These are phyloP conservation scores for Amanita jacksonii DNA, from an alignment of 768 basidiomycete species.

Conservation along the genomic window DNA sequence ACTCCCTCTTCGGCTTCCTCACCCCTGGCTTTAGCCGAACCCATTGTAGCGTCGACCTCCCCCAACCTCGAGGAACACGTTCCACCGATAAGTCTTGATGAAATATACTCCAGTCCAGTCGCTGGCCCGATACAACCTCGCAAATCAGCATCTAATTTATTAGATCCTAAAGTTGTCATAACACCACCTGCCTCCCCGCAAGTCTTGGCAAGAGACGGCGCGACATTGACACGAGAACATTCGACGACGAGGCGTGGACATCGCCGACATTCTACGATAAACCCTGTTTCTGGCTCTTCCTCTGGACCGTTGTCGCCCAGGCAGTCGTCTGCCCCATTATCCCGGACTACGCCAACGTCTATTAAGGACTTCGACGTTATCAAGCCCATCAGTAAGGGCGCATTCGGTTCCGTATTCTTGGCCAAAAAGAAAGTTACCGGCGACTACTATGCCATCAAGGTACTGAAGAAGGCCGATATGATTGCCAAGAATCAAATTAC, in stretches of 20 bases:
- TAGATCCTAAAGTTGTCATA: constrained; percentile 55
- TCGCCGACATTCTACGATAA: constrained; percentile 67
- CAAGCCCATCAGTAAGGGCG: constrained; percentile 98
- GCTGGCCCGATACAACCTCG: constrained; percentile 45
- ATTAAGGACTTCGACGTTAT: constrained; percentile 99
- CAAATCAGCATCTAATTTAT: constrained; percentile 55
- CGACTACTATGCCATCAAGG: constrained; percentile 99
- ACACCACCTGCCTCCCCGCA: constrained; percentile 74
- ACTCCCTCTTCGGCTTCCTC: constrained; percentile 87
- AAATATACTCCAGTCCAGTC: constrained; percentile 20
- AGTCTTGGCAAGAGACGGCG: constrained; percentile 34
- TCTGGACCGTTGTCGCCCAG: constrained; percentile 78
- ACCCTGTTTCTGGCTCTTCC: constrained; percentile 46
- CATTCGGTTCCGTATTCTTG: constrained; percentile 96
- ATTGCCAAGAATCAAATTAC: constrained; percentile 99
- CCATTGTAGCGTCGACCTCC: constrained; percentile 63
- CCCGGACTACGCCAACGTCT: constrained; percentile 77
- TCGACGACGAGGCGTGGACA: constrained; percentile 43
- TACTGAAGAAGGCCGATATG: constrained; percentile 99
- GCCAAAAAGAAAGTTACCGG: constrained; percentile 98
- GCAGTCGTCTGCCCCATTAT: constrained; percentile 68
- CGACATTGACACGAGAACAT: constrained; percentile 31
- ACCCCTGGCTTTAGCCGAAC: constrained; percentile 75
- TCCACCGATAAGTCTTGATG: constrained; percentile 61
- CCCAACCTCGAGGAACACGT: constrained; percentile 42